Base-by-base conservation (phyloP, 805 yeast genomes). In the Saitoella complicata region DNA sequence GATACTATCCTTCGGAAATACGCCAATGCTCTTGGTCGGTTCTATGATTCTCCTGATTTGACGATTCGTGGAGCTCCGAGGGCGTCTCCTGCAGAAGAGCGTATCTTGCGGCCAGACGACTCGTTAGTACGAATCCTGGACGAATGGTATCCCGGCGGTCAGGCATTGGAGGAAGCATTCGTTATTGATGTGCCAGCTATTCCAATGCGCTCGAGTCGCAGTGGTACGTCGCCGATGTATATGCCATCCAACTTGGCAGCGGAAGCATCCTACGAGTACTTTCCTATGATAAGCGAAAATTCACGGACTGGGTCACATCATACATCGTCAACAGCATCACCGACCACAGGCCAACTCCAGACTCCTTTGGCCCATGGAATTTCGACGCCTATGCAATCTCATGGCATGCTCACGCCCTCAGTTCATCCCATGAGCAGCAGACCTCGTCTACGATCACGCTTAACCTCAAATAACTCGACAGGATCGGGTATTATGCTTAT, bases 1-100 rank as follows among this genome's bases (percentile, higher is more conserved):
- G 63, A 69, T 7, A 69, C 75, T 47, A 69, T 87, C 1, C 60
- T 77, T 35, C 63, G 63, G 39, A 81, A 78, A 53, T 80, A 72
- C 58, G 81, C 93, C 45, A 75, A 80, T 47, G 70, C 83, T 2
- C 56, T 80, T 45, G 81, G 76, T 3, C 58, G 72, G 48, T 57
- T 65, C 40, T 71, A 69, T 55, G 85, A 85, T 63, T 77, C 93
- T 6, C 75, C 94, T 7, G 84, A 82, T 56, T 48, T 71, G 44
- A 51, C 53, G 12, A 46, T 67, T 42, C 48, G 41, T 39, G 13
- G 48, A 7, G 9, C 34, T 32, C 9, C 8, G 7, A 33, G 11
- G n/a, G 11, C 36, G 36, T 10, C 11, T 3, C 38, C 30, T 10
- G 5, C 39, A 9, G 41, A 44, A 5, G 50, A 44, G 45, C 21